Evolutionary conservation across 768 basidiomycete genomes (phyloP).

Genomic region (Boletus eberwhitei): DNA sequence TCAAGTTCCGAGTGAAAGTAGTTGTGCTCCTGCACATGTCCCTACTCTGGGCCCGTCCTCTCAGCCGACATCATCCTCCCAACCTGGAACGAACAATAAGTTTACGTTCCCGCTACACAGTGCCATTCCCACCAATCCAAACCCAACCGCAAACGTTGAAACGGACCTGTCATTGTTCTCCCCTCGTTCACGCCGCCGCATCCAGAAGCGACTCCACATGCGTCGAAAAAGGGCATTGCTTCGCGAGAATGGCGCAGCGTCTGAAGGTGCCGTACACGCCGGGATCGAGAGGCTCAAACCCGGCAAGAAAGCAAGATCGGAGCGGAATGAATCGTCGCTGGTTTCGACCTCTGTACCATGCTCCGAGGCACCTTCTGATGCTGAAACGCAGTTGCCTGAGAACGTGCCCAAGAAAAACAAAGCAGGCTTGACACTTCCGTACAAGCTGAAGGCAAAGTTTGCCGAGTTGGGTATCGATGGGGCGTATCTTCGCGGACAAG

Average conservation of each 20-base stretch:
- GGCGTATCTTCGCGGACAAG: slow-evolving; percentile 38
- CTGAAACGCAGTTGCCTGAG: slow-evolving; percentile 5
- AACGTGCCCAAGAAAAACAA: slow-evolving; percentile 13
- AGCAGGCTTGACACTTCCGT: slow-evolving; percentile 43
- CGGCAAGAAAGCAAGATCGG: slow-evolving; percentile 26
- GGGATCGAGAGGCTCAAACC: slow-evolving; percentile 36
- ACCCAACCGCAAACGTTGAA: not conserved
- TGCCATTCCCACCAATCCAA: not conserved
- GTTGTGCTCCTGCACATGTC: not conserved
- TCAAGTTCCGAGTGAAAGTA: not conserved
- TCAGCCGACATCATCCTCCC: not conserved
- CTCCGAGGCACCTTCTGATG: slow-evolving; percentile 7
- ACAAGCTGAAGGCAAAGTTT: slow-evolving; percentile 44
- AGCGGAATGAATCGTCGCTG: slow-evolving; percentile 1
- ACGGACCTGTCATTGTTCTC: slow-evolving; percentile 34
- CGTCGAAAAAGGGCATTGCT: slow-evolving; percentile 60
- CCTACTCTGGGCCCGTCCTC: not conserved
- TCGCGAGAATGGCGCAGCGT: slow-evolving; percentile 30
- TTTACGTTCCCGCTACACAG: not conserved
- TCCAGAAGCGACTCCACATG: slow-evolving; percentile 68
- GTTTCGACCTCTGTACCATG: slow-evolving; percentile 7
- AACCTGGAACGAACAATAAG: not conserved
- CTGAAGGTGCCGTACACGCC: not conserved
- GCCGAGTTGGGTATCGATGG: slow-evolving; percentile 44
- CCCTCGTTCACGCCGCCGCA: slow-evolving; percentile 50